A percentile compares a stretch with the other conserved stretches of the same genome.
Evolutionary conservation across 73 alveolate species (phyloP).

Genomic region (Stentor roeselii): DNA sequence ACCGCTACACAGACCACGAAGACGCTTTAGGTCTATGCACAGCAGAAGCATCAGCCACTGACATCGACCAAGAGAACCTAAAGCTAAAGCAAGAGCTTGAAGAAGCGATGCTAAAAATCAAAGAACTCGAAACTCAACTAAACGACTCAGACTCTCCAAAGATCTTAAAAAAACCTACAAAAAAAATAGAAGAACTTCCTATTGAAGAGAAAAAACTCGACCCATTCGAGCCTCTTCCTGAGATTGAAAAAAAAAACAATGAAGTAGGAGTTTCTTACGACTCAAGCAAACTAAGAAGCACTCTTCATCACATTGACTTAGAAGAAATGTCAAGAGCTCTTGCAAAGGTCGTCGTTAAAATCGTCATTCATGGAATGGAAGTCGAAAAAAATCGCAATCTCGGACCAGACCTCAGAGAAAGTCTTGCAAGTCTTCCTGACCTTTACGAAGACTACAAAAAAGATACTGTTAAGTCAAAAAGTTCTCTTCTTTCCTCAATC

Average conservation of each 20-base stretch:
- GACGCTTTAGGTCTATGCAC: neutral
- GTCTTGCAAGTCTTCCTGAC: slow-evolving; percentile 6
- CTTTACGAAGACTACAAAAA: neutral
- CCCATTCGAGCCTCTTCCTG: slow-evolving; percentile 30
- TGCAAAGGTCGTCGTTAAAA: slow-evolving; percentile 42
- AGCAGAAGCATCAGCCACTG: neutral
- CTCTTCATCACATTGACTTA: slow-evolving; percentile 51
- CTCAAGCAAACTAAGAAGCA: slow-evolving; percentile 44
- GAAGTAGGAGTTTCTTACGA: slow-evolving; percentile 44
- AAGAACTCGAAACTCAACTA: neutral
- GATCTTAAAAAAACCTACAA: no score
- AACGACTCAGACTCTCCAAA: neutral
- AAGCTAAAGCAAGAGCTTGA: neutral
- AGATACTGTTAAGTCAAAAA: neutral
- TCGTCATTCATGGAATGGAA: slow-evolving; percentile 34
- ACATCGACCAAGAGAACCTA: neutral
- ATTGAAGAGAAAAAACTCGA: neutral
- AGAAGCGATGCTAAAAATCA: neutral
- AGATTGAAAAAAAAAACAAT: slow-evolving; percentile 17
- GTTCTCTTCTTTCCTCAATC: slow-evolving; percentile 7
- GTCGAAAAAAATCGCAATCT: slow-evolving; percentile 7
- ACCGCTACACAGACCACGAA: neutral
- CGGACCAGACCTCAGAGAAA: neutral
- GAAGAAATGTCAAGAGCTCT: slow-evolving; percentile 60
- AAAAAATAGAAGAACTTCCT: no score